Evolutionary conservation across 306 rosid genomes (phyloP).

Genomic region (Sesbania bispinosa): DNA sequence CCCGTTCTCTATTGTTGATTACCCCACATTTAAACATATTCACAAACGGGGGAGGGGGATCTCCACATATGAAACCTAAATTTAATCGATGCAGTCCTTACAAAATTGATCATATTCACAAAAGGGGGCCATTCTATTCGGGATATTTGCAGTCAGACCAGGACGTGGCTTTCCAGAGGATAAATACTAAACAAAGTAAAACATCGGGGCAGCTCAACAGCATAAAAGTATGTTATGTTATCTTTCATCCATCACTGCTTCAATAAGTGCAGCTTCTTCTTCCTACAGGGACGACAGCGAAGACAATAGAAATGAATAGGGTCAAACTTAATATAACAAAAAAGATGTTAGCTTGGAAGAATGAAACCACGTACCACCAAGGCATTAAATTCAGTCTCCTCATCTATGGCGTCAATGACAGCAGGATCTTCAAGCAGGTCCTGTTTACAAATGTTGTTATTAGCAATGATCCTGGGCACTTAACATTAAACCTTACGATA

Average conservation of each 20-base stretch:
- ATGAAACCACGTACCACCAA: slow-evolving; percentile 63
- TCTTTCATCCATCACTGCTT: slow-evolving; percentile 59
- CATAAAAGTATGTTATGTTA: slow-evolving; percentile 16
- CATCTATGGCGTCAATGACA: slow-evolving; percentile 71
- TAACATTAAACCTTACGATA: too few relatives aligned
- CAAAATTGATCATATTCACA: slow-evolving; percentile 40
- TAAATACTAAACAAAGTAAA: neutral
- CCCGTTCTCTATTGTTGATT: neutral
- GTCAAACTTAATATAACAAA: neutral
- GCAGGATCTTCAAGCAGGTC: slow-evolving; percentile 79
- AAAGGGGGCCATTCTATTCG: neutral
- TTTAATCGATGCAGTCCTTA: neutral
- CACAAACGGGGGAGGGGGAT: too few relatives aligned
- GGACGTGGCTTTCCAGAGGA: slow-evolving; percentile 7
- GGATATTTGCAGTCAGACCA: neutral
- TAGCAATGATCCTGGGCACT: too few relatives aligned
- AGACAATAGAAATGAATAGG: neutral
- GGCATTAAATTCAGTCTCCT: slow-evolving; percentile 92
- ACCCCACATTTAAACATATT: neutral
- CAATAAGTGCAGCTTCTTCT: slow-evolving; percentile 87
- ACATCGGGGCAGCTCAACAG: neutral
- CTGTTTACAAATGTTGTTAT: slow-evolving; percentile 48
- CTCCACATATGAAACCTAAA: neutral
- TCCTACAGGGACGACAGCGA: slow-evolving; percentile 48
- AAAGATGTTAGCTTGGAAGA: neutral